A percentile compares a stretch with the other conserved stretches of the same genome.
Evolutionary conservation across 768 basidiomycete genomes (phyloP).

Genomic region (Lentinula detonsa): DNA sequence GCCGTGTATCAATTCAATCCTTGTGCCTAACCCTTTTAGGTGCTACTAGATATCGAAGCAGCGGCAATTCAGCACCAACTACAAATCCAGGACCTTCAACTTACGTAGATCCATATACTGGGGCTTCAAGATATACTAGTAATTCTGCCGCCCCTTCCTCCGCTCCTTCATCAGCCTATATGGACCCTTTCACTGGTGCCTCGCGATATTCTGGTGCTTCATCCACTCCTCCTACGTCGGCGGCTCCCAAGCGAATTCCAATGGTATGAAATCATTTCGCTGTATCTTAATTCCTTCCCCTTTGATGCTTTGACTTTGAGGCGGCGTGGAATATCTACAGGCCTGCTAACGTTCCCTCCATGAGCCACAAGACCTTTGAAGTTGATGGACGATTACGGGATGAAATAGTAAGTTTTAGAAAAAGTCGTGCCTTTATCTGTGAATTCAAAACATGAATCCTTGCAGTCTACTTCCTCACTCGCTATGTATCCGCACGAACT

Average conservation of each 20-base stretch:
- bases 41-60: constrained; percentile 56
- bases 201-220: constrained; percentile 51
- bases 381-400: constrained; percentile 62
- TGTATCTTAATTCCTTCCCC: not conserved
- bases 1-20: not conserved
- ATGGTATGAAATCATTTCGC: constrained; percentile 29
- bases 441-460: not conserved
- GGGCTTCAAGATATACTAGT: constrained; percentile 56
- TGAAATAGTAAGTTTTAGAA: constrained; percentile 51
- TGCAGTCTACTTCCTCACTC: constrained; percentile 62
- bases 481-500: constrained; percentile 67
- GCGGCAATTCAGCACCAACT: constrained; percentile 20
- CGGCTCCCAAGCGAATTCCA: constrained; percentile 31
- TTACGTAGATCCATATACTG: constrained; percentile 68
- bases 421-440: not conserved
- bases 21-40: constrained; percentile 29
- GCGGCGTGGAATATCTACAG: constrained; percentile 71
- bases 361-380: constrained; percentile 74
- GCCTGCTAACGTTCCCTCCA: constrained; percentile 72
- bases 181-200: constrained; percentile 68
- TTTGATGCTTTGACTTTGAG: constrained; percentile 26
- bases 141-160: constrained; percentile 25
- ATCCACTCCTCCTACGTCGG: constrained; percentile 23
- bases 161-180: constrained; percentile 26
- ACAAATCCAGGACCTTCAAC: constrained; percentile 32